These are phyloP conservation scores for Serpula lacrymans DNA, from an alignment of 768 basidiomycete species.

Conservation along the genomic window DNA sequence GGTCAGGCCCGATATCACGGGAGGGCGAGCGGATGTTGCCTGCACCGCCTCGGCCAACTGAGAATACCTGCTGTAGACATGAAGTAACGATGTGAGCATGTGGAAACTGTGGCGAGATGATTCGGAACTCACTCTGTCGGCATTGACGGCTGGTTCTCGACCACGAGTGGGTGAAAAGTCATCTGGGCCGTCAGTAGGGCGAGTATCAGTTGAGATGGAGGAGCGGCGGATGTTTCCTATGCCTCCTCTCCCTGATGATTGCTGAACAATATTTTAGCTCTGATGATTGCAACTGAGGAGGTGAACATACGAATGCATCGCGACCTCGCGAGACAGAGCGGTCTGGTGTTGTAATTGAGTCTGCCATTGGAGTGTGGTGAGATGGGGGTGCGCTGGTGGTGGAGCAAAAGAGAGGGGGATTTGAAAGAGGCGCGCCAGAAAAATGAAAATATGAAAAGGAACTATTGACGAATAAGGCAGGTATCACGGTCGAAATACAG, in stretches of 20 bases:
- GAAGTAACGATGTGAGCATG: not conserved
- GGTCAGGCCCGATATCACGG: conserved; percentile 36
- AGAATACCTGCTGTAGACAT: conserved; percentile 36
- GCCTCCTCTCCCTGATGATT: conserved; percentile 67
- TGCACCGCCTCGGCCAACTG: conserved; percentile 75
- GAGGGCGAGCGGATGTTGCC: conserved; percentile 86
- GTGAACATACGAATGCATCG: conserved; percentile 49
- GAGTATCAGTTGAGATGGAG: conserved; percentile 42
- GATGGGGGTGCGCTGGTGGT: too few species aligned
- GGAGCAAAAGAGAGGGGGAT: not conserved
- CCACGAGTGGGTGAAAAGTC: conserved; percentile 56
- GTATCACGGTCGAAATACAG: too few species aligned
- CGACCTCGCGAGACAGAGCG: conserved; percentile 60
- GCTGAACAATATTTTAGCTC: conserved; percentile 24
- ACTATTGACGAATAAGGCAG: too few species aligned
- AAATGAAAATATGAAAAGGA: too few species aligned
- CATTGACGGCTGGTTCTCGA: conserved; percentile 46
- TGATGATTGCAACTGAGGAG: conserved; percentile 2
- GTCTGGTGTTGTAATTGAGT: conserved; percentile 19
- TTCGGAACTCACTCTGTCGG: conserved; percentile 31
- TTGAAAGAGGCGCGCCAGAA: too few species aligned
- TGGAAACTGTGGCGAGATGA: conserved; percentile 1
- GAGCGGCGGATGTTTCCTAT: conserved; percentile 59
- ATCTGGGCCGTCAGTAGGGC: conserved; percentile 45
- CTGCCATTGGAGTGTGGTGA: conserved; percentile 19